phyloP scores from a whole-genome alignment of 1,284 basidiomycete genomes.

The Flammula alnicola region DNA sequence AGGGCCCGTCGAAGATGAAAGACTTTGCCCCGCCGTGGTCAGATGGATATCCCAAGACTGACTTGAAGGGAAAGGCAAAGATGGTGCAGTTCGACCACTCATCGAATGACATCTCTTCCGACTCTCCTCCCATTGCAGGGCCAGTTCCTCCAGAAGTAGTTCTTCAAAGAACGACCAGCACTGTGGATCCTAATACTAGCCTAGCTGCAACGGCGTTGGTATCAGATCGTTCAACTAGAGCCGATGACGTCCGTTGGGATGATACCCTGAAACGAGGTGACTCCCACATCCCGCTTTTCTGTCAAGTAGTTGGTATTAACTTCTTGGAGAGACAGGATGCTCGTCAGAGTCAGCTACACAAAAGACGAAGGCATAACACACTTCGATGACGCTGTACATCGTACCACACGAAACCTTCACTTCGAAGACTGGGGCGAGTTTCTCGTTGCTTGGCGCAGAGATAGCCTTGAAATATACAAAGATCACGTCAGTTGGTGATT shows the following conservation, averaged over 20 bases:
- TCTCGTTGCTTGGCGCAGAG: conserved; percentile 78
- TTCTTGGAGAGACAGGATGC: conserved; percentile 73
- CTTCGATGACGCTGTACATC: conserved; percentile 74
- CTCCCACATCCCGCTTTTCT: conserved; percentile 10
- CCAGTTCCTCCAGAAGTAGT: conserved; percentile 64
- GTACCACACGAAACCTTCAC: conserved; percentile 63
- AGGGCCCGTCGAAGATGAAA: background rate
- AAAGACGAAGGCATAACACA: conserved; percentile 54
- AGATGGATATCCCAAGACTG: conserved; percentile 21
- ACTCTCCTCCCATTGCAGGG: conserved; percentile 17
- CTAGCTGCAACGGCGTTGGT: conserved; percentile 22
- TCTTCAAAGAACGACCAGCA: conserved; percentile 54
- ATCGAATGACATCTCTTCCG: conserved; percentile 18
- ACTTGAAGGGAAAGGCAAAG: conserved; percentile 39
- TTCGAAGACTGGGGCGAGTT: conserved; percentile 78
- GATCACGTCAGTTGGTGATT: conserved; percentile 62
- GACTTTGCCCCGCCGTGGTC: conserved; percentile 14
- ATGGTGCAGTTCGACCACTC: conserved; percentile 45
- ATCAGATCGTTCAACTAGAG: background rate
- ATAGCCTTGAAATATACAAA: conserved; percentile 77
- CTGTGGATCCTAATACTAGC: conserved; percentile 58
- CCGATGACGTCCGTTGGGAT: conserved; percentile 38
- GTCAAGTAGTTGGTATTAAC: conserved; percentile 17
- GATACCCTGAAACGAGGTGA: conserved; percentile 69
- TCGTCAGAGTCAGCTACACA: conserved; percentile 73